phyloP scores from a whole-genome alignment of 352 stramenopile genomes.

The Globisporangium camurandrum region DNA sequence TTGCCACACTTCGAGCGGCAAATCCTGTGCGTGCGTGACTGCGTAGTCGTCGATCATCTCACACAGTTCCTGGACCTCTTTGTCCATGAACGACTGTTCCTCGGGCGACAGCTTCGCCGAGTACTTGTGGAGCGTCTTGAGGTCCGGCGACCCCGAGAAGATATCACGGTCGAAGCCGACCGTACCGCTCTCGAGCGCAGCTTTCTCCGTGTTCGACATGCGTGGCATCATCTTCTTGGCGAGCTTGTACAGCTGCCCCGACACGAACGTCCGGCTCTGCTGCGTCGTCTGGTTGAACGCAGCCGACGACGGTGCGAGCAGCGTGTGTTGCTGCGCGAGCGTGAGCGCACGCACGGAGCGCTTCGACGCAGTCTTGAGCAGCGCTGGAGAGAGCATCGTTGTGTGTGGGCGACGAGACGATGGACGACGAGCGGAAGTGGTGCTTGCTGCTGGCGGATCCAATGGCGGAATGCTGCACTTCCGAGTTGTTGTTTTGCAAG shows the following conservation, averaged over 20 bases:
- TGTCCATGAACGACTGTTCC: conserved; percentile 94
- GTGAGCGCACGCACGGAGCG: conserved; percentile 16
- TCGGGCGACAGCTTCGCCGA: conserved; percentile 88
- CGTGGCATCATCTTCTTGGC: conserved; percentile 94
- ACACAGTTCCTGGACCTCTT: conserved; percentile 93
- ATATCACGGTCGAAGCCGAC: conserved; percentile 98
- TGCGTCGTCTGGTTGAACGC: conserved; percentile 33
- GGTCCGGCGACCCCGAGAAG: conserved; percentile 90
- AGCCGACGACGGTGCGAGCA: conserved; percentile 6
- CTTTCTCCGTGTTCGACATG: conserved; percentile 94
- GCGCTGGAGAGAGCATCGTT: conserved; percentile 27
- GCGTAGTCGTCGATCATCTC: conserved; percentile 95
- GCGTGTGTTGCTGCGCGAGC: conserved; percentile 1
- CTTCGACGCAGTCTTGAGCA: conserved; percentile 36
- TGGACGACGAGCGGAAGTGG: no score
- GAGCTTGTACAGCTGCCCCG: conserved; percentile 89
- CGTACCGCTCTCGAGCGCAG: conserved; percentile 91
- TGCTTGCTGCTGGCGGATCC: conserved; percentile 4
- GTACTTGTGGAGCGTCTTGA: conserved; percentile 93
- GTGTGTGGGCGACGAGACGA: not conserved
- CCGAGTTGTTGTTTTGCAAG: not conserved
- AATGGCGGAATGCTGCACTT: conserved; percentile 6
- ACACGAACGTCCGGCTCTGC: conserved; percentile 72
- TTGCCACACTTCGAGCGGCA: conserved; percentile 91
- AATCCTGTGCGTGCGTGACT: conserved; percentile 88